Base-by-base conservation (phyloP, 179 eudicot genomes). In the Beta lomatogona region DNA sequence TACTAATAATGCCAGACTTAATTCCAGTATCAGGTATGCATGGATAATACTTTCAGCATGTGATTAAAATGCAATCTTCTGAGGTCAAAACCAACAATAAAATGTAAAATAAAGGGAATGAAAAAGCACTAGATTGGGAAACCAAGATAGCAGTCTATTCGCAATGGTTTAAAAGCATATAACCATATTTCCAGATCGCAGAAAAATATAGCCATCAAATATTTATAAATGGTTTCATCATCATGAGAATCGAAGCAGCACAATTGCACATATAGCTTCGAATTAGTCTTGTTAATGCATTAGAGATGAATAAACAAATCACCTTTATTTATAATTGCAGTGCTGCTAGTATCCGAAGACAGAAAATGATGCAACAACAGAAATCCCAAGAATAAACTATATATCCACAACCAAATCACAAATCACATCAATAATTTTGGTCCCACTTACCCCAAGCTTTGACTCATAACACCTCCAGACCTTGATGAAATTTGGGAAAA, bases 1-100 rank as follows among this genome's bases (percentile, higher is more conserved):
- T 81, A 58, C 77, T 78, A 54, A 82, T 80, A 19, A 81, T 63
- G 77, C 60, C 79, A 1, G 78, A 25, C 74, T 69, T 85, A 72
- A 68, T 68, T 15, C 44, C 31, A 53, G 67, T 48, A 67, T 65
- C 79, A 54, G 57, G 31, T 57, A 78, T n/a, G 52, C 67, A 76
- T 70, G 86, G 53, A 75, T 52, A 48, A 10, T 54, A 6, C 66
- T 65, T 36, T 53, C 77, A 78, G 45, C 53, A 77, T 68, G 73
- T 52, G 66, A 58, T 69, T 54, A 80, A 76, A 57, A 60, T 79
- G 48, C 54, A 73, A 59, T 67, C 19, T n/a, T n/a, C n/a, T n/a
- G n/a, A n/a, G n/a, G n/a, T n/a, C n/a, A n/a, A n/a, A n/a, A n/a
- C n/a, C n/a, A n/a, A n/a, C n/a, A n/a, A n/a, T n/a, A n/a, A n/a